These are phyloP conservation scores for Coemansia sp. DNA, from an alignment of 192 early-diverging fungal species.

Conservation along the genomic window DNA sequence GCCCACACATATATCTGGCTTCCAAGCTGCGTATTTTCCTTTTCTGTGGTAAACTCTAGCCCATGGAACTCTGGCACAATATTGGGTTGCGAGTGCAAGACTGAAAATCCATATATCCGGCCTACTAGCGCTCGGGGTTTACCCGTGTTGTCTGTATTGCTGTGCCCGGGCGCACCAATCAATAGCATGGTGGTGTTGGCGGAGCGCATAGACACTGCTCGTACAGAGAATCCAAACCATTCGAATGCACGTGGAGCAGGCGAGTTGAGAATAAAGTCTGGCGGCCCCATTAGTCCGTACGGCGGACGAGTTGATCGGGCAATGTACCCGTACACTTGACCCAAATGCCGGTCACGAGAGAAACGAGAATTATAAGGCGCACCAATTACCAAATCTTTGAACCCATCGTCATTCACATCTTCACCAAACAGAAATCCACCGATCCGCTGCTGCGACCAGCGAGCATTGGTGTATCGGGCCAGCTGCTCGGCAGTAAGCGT, in stretches of 20 bases:
- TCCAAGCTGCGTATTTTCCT: conserved; percentile 44
- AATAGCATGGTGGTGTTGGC: conserved; percentile 32
- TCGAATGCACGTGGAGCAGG: conserved; percentile 39
- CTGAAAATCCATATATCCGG: conserved; percentile 54
- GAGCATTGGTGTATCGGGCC: conserved; percentile 13
- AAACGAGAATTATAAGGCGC: conserved; percentile 56
- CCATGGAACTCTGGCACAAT: conserved; percentile 8
- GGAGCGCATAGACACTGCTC: conserved; percentile 12
- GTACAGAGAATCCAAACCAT: conserved; percentile 54
- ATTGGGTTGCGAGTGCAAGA: neutral
- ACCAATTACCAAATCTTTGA: conserved; percentile 63
- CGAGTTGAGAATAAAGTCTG: conserved; percentile 45
- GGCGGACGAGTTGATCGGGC: conserved; percentile 9
- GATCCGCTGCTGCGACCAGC: conserved; percentile 26
- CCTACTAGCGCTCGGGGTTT: conserved; percentile 39
- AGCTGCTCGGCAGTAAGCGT: conserved; percentile 39
- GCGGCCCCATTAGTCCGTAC: conserved; percentile 7
- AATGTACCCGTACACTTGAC: conserved; percentile 50
- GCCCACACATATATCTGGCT: conserved; percentile 48
- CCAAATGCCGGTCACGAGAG: conserved; percentile 35
- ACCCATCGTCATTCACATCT: conserved; percentile 65
- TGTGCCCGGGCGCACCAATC: conserved; percentile 59
- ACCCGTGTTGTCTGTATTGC: neutral
- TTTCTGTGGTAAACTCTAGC: conserved; percentile 21
- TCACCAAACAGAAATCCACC: conserved; percentile 53